Evolutionary conservation across 2,329 filamentous ascomycete species (phyloP).

Genomic region (Pestalotiopsis fici): DNA sequence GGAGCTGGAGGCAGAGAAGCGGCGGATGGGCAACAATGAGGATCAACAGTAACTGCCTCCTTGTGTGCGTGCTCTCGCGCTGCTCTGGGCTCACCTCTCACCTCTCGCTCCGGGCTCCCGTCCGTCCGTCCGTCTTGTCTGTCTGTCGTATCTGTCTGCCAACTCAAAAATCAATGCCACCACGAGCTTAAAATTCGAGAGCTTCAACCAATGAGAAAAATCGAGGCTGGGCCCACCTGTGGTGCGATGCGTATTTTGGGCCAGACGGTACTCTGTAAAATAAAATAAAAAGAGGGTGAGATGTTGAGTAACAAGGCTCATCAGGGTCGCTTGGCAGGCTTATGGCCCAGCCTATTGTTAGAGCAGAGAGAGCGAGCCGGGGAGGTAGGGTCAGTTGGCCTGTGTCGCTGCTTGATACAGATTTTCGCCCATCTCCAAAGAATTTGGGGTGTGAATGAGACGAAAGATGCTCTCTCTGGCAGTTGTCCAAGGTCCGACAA

Average conservation of each 20-base stretch:
- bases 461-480: not conserved
- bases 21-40: slow-evolving; percentile 20
- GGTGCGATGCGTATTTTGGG: slow-evolving; percentile 22
- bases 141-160: not conserved
- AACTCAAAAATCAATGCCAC: slow-evolving; percentile 2
- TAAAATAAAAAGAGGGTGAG: not conserved
- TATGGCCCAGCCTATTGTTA: no score
- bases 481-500: not conserved
- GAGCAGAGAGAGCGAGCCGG: not conserved
- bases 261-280: not conserved
- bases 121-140: not conserved
- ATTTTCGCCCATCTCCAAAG: not conserved
- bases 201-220: slow-evolving; percentile 43
- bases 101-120: not conserved
- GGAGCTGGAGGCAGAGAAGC: not conserved
- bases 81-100: not conserved
- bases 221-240: slow-evolving; percentile 19
- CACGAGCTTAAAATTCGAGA: slow-evolving; percentile 22
- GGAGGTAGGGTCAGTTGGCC: no score
- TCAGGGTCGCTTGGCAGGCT: not conserved
- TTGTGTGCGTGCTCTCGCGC: not conserved
- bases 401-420: no score
- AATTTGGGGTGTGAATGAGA: not conserved
- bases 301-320: not conserved
- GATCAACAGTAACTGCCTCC: slow-evolving; percentile 11